A percentile compares a stretch with the other conserved stretches of the same genome.
Evolutionary conservation across 2,329 filamentous ascomycete genomes (phyloP).

Genomic region (Monosporascus ibericus): DNA sequence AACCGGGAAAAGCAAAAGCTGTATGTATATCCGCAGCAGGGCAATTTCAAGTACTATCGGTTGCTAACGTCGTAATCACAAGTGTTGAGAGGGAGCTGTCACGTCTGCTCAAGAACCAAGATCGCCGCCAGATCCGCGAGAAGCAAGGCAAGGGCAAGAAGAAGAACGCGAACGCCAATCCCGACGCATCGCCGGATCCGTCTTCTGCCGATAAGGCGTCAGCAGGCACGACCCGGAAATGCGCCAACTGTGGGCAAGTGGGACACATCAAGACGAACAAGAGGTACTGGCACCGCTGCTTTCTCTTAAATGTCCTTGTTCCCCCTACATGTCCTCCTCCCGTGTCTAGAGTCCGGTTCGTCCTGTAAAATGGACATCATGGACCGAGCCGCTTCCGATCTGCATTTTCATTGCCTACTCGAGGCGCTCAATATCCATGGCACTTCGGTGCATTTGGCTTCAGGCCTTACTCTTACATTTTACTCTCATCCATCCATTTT

Average conservation of each 20-base stretch:
- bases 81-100: constrained; percentile 70
- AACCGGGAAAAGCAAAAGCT: constrained; percentile 43
- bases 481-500: constrained; percentile 1
- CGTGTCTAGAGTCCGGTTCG: neutral
- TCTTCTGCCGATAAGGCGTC: constrained; percentile 45
- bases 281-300: constrained; percentile 58
- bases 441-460: too few species aligned
- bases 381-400: neutral
- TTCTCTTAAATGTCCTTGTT: constrained; percentile 16
- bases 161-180: constrained; percentile 28
- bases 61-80: constrained; percentile 17
- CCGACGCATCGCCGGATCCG: constrained; percentile 45
- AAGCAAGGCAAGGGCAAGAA: constrained; percentile 68
- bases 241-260: constrained; percentile 93
- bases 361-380: neutral
- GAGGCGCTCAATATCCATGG: too few species aligned
- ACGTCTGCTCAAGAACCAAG: constrained; percentile 85
- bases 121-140: constrained; percentile 82
- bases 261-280: constrained; percentile 99
- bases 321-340: constrained; percentile 10
- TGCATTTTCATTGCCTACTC: too few species aligned
- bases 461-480: neutral
- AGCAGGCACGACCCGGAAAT: constrained; percentile 77
- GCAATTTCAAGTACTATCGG: constrained; percentile 34
- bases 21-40: constrained; percentile 13